Base-by-base conservation (phyloP, 306 rosid species). In the Rosa lucieae region DNA sequence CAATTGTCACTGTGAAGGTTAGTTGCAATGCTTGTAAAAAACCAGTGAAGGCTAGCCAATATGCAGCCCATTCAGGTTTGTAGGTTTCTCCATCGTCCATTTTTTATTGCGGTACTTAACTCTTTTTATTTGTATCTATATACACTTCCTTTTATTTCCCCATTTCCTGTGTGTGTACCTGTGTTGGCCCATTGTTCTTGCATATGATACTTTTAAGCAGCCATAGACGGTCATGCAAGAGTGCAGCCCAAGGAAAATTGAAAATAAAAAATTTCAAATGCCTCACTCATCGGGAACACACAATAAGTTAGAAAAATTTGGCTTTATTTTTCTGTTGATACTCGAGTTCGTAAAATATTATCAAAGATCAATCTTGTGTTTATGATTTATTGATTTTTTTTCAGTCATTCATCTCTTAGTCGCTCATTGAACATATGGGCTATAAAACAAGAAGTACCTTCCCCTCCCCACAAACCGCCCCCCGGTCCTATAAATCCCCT, bases 1-100 rank as follows among this genome's bases (percentile, higher is more conserved):
- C 3, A 49, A 75, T 82, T 44, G 79, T 89, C 74, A 74, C 72
- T 76, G 74, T 86, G 83, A 69, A 95, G 99, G 99, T 95, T 75
- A 85, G 93, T 81, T 95, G 99, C 89, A 93, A 90, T 85, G 85
- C 72, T 83, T 95, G 99, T 89, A 95, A 95, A 90, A 95, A 88
- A 86, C 94, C 97, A 76, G 80, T 95, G 82, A 90, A 85, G 91
- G 90, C 92, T 81, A 93, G 93, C 69, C 97, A 89, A 78, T 93
- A 87, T 74, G 89, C 87, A 20, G 87, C 87, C 85, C 99, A 95
- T 89, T 91, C 96, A 90, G 99, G 99, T 95, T 74, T 73, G 88
- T 79, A 77, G 76, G 67, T 74, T 51, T 15, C 67, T 78, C 79
- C 40, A 12, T 40, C 5, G 0, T 18, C 48, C 48, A 40, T 46